Conservation (phyloP, 441 rosid species). For the Mallotus repandus region DNA sequence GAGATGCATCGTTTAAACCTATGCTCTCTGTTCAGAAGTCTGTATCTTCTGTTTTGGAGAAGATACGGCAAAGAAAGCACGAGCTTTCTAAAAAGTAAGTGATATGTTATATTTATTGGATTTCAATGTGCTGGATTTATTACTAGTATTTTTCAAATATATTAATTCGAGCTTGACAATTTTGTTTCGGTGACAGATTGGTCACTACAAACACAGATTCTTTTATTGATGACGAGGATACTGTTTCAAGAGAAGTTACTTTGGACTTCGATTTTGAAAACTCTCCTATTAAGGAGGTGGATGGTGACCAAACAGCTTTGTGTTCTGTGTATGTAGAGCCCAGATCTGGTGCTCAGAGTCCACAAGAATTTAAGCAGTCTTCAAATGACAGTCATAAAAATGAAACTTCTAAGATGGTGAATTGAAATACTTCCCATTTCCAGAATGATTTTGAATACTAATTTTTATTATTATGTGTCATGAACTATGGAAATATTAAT, state of each 20-base stretch:
- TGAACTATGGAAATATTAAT: too few species aligned
- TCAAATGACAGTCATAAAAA: slow-evolving; percentile 29
- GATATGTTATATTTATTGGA: slow-evolving; percentile 1
- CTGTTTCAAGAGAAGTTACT: slow-evolving; percentile 25
- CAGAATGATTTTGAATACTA: not conserved
- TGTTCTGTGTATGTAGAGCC: slow-evolving; percentile 27
- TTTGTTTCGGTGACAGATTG: slow-evolving; percentile 28
- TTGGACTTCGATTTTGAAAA: slow-evolving; percentile 30
- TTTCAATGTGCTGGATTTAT: slow-evolving; percentile 2
- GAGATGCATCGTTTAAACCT: slow-evolving; percentile 78
- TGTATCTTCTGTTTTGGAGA: slow-evolving; percentile 80
- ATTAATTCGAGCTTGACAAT: not conserved
- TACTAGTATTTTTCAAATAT: not conserved
- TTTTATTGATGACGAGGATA: slow-evolving; percentile 22
- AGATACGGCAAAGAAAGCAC: slow-evolving; percentile 75
- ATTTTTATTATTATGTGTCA: not conserved
- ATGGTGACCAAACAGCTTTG: slow-evolving; percentile 21
- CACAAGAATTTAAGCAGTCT: slow-evolving; percentile 26
- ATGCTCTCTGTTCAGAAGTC: slow-evolving; percentile 66
- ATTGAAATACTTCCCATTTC: slow-evolving; percentile 5
- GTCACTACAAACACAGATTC: not conserved
- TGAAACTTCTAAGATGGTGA: slow-evolving; percentile 26
- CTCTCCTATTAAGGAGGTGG: slow-evolving; percentile 8
- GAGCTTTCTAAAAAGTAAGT: slow-evolving; percentile 76
- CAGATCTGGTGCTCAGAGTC: slow-evolving; percentile 20